phyloP scores from a whole-genome alignment of 345 rosid species.

The Eucalyptus polyanthemos region DNA sequence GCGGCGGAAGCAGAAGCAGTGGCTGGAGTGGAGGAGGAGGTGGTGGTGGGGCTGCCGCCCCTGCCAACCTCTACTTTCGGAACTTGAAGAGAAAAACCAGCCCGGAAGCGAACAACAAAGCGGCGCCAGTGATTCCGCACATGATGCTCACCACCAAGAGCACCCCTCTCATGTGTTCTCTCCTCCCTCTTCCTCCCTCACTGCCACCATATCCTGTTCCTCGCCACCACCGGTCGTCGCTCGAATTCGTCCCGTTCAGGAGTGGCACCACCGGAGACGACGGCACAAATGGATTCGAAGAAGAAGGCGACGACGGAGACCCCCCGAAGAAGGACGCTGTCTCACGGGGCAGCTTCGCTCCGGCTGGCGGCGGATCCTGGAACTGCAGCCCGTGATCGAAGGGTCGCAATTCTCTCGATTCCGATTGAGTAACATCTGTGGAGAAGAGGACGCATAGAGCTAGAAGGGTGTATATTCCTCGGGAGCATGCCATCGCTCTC shows the following conservation, averaged over 20 bases:
- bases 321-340: too few species aligned
- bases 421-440: too few species aligned
- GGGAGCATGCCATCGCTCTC: too few species aligned
- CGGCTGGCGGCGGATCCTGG: too few species aligned
- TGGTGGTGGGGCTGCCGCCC: background rate
- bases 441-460: too few species aligned
- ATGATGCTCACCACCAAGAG: constrained; percentile 1
- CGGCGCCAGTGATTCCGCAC: background rate
- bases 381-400: too few species aligned
- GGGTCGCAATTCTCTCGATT: too few species aligned
- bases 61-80: background rate
- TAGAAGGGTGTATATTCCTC: too few species aligned
- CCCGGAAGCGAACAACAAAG: background rate
- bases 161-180: background rate
- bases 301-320: too few species aligned
- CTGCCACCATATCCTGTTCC: background rate
- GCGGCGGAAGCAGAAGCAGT: background rate
- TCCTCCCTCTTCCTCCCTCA: background rate
- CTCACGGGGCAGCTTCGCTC: too few species aligned
- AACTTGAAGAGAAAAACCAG: background rate
- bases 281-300: background rate
- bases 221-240: background rate
- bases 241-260: background rate
- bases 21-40: background rate
- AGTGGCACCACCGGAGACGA: background rate